Evolutionary conservation across 768 basidiomycete genomes (phyloP).

Genomic region (Coprinellus aureogranulatus): DNA sequence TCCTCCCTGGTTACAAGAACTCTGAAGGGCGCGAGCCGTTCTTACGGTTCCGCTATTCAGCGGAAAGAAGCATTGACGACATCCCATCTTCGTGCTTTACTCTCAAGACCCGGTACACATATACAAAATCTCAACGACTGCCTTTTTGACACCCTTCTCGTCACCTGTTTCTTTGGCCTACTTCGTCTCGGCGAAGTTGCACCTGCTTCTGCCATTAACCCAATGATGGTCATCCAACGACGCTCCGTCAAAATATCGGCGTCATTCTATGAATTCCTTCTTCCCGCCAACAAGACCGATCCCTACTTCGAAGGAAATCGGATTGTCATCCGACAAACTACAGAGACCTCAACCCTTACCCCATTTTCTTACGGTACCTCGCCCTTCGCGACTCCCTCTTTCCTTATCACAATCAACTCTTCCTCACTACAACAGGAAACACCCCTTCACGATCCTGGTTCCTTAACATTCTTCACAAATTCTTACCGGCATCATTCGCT

Average conservation of each 20-base stretch:
- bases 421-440: constrained; percentile 25
- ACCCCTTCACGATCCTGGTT: constrained; percentile 38
- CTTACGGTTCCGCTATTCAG: constrained; percentile 12
- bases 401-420: constrained; percentile 29
- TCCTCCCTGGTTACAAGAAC: constrained; percentile 27
- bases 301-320: constrained; percentile 23
- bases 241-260: not conserved
- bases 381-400: constrained; percentile 19
- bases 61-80: constrained; percentile 27
- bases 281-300: constrained; percentile 35
- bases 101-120: not conserved
- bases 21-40: constrained; percentile 27
- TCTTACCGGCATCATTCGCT: too few relatives aligned
- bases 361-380: constrained; percentile 22
- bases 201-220: constrained; percentile 19
- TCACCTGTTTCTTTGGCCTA: constrained; percentile 29
- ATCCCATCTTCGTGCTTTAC: constrained; percentile 11
- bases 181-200: constrained; percentile 32
- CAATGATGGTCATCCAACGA: not conserved
- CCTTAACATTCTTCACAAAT: constrained; percentile 18
- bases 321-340: constrained; percentile 7
- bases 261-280: constrained; percentile 7
- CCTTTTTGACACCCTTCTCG: constrained; percentile 27
- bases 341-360: constrained; percentile 11
- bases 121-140: constrained; percentile 17